Evolutionary conservation across 2,329 filamentous ascomycete genomes (phyloP), one percentile per base, ranked within the genome.

Genomic region (Penicillium capsulatum): DNA sequence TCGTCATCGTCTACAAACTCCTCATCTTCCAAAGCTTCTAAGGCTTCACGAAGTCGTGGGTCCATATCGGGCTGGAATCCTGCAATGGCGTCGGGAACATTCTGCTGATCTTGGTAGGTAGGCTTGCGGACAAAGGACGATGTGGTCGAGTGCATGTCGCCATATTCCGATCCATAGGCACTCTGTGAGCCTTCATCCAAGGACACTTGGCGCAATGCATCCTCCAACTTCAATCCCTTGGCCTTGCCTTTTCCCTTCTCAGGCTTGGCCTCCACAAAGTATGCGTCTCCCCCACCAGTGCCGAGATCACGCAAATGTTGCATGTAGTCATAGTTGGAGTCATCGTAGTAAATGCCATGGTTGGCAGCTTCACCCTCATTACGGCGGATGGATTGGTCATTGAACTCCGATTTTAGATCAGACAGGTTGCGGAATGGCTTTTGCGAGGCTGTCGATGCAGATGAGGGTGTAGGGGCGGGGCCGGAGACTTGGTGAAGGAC

Each of bases 61-160:
- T 98, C 94, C 92, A 98, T 97, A 60, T 97, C 90, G 5, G 94
- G 92, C 66, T 98, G 85, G 64, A 98, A 95, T 0, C 92, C 92
- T 2, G 86, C 84, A 57, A 98, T 86, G 6, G 81, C 82, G 67
- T 98, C 92, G 1, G 92, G 92, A 1, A 97, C 72, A 55, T 95
- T 80, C 66, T 98, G 92, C 68, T 96, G 89, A 38, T 89, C 84
- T 64, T 97, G 87, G 61, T 97, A 97, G 31, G 84, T 89, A 20
- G 79, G 70, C 57, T 83, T 80, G 39, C 80, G 79, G 31, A 90
- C 74, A 60, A 87, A 91, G 58, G 89, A 88, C 7, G 84, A 88
- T 0, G 87, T 50, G 3, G 60, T 68, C 7, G 66, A 69, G 11
- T 53, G 57, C 40, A 60, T 53, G 9, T 65, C 60, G 1, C 60